These are phyloP conservation scores for Clavariopsis aquatica DNA, from an alignment of 495 filamentous ascomycete genomes.

Conservation along the genomic window DNA sequence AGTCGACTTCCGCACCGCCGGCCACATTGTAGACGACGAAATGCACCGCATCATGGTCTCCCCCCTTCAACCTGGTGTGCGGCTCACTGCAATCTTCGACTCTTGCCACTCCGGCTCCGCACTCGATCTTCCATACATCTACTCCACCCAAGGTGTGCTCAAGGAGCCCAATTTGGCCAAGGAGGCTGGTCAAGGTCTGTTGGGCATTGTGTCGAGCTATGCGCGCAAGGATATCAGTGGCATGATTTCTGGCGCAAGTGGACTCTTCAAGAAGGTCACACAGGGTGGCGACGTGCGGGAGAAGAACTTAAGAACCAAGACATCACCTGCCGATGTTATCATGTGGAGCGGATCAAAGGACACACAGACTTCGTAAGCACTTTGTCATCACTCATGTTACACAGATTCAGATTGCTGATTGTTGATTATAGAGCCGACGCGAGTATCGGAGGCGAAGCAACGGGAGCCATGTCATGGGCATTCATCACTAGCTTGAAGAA, in stretches of 20 bases:
- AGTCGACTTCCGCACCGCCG: slow-evolving; percentile 84
- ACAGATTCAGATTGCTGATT: slow-evolving; percentile 18
- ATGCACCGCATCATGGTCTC: slow-evolving; percentile 98
- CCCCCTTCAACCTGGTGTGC: slow-evolving; percentile 77
- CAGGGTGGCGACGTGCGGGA: slow-evolving; percentile 80
- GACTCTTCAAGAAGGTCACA: slow-evolving; percentile 91
- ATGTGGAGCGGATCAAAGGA: slow-evolving; percentile 99
- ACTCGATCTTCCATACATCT: slow-evolving; percentile 94
- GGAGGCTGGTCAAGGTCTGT: slow-evolving; percentile 90
- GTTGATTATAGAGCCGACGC: slow-evolving; percentile 56
- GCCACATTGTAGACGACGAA: slow-evolving; percentile 97
- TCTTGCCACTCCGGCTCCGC: slow-evolving; percentile 98
- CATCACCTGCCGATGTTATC: slow-evolving; percentile 90
- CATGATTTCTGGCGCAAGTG: slow-evolving; percentile 76
- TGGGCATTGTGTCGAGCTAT: slow-evolving; percentile 87
- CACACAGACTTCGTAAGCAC: slow-evolving; percentile 84
- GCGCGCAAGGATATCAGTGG: slow-evolving; percentile 84
- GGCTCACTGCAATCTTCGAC: slow-evolving; percentile 97
- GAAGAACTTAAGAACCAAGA: slow-evolving; percentile 82
- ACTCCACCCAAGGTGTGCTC: slow-evolving; percentile 87
- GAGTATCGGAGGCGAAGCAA: slow-evolving; percentile 75
- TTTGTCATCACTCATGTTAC: slow-evolving; percentile 1
- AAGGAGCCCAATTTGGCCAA: slow-evolving; percentile 98
- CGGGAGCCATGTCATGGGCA: slow-evolving; percentile 97
- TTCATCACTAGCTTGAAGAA: slow-evolving; percentile 94